phyloP scores from a whole-genome alignment of 2,329 filamentous ascomycete genomes.

The Colletotrichum sp. region DNA sequence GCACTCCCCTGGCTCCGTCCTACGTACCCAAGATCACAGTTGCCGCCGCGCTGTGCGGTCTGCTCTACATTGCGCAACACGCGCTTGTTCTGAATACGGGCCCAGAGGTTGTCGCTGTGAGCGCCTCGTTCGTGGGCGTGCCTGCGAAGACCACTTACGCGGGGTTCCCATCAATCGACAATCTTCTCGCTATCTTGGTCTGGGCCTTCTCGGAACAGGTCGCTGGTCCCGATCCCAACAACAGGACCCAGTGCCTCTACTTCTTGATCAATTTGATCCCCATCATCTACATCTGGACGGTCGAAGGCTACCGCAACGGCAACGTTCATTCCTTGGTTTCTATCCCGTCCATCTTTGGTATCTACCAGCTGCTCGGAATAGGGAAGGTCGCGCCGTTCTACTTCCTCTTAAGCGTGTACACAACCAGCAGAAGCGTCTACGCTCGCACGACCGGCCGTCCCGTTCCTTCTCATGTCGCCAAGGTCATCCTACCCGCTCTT shows the following conservation, averaged over 20 bases:
- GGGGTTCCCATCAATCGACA: not conserved
- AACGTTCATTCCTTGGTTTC: constrained; percentile 18
- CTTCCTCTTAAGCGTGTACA: constrained; percentile 3
- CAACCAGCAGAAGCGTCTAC: not conserved
- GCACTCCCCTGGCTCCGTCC: not conserved
- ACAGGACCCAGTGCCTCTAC: constrained; percentile 3
- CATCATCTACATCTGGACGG: constrained; percentile 26
- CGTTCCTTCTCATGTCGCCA: constrained; percentile 13
- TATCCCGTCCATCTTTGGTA: constrained; percentile 18
- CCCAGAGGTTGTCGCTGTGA: not conserved
- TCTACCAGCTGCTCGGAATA: constrained; percentile 17
- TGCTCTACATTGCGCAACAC: not conserved
- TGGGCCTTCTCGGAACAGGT: not conserved
- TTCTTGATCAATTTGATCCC: constrained; percentile 25
- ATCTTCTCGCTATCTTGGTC: not conserved
- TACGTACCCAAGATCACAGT: not conserved
- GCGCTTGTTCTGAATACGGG: not conserved
- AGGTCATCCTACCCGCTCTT: constrained; percentile 21
- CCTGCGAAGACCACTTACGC: not conserved
- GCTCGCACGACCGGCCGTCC: constrained; percentile 14
- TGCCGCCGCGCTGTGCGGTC: not conserved
- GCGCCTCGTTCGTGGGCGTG: not conserved
- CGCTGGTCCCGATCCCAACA: not conserved
- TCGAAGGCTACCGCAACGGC: constrained; percentile 27
- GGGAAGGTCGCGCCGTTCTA: constrained; percentile 17